Evolutionary conservation across 805 yeast species (phyloP), one percentile per base, ranked within the genome.

Genomic region (Myxozyma vanderwaltii): DNA sequence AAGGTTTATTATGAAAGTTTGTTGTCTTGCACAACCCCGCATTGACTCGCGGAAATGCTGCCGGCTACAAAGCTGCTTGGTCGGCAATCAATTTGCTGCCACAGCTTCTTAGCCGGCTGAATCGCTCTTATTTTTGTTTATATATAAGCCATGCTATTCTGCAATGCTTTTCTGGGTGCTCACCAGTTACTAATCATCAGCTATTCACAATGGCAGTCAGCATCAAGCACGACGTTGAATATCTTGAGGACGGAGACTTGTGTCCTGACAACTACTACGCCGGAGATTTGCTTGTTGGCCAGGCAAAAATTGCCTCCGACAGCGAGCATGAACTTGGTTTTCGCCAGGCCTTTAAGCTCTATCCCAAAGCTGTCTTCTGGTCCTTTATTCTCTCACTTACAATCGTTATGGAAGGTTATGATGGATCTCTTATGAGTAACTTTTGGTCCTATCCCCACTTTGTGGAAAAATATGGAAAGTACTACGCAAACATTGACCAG

Each of bases 321-420:
- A 6, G 33, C 10, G 33, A 29, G 38, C 50, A 45, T 21, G 50
- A 45, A 21, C 43, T 48, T 17, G 33, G 43, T 27, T 19, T 48
- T 15, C 51, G 51, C 17, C 17, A 48, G n/a, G 51, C 51, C 17
- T 6, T 48, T 4, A 48, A 36, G 31, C 12, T 23, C 21, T 48
- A 77, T 64, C 81, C 81, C 17, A 72, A 71, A 56, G 82, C 82
- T 4, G 76, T 74, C 4, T 65, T 70, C 52, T 80, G 82, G 83
- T 77, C 82, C 1, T 60, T 78, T 17, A 67, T 79, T 29, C 67
- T 80, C 40, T 76, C 81, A 2, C 64, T 76, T 2, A 76, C 80
- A 31, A 69, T 80, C 59, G 65, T 80, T 51, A 79, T 79, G 82
- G 82, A 78, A 62, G 83, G 82, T 24, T 80, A 77, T 69, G 83